Percentiles rank a stretch among this genome's conserved stretches.
phyloP scores from a whole-genome alignment of 768 basidiomycete genomes.

The Trametes cinnabarina region DNA sequence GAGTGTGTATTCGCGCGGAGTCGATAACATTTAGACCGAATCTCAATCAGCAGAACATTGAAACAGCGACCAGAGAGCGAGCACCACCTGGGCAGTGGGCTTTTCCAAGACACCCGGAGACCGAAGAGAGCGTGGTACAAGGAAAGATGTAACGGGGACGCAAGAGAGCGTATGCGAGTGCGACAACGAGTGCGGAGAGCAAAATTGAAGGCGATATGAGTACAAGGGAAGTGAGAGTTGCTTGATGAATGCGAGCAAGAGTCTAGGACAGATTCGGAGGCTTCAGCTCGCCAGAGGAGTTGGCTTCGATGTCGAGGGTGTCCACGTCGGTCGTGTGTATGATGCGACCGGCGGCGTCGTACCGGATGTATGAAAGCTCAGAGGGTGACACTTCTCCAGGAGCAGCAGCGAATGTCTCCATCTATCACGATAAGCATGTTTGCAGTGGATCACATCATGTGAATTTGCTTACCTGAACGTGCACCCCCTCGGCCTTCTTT shows the following conservation, averaged over 20 bases:
- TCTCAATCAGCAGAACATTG: neutral
- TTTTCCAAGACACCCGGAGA: no score
- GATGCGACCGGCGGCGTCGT: conserved; percentile 56
- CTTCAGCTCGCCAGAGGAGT: conserved; percentile 64
- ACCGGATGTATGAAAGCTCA: conserved; percentile 40
- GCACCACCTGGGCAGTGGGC: no score
- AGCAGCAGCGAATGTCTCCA: conserved; percentile 52
- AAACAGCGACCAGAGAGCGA: neutral
- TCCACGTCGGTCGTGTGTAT: conserved; percentile 27
- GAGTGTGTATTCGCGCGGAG: no score
- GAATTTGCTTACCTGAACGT: conserved; percentile 46
- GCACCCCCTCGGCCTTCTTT: conserved; percentile 48
- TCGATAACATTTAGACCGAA: no score
- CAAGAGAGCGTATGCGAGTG: no score
- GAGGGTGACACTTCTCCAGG: conserved; percentile 22
- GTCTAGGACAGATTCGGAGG: conserved; percentile 34
- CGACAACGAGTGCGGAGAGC: no score
- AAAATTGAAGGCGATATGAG: no score
- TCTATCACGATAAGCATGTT: conserved; percentile 37
- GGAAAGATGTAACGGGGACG: neutral
- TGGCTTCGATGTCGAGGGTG: conserved; percentile 57
- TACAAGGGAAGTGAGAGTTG: no score
- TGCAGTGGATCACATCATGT: neutral
- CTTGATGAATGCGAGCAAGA: neutral
- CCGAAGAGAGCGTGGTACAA: neutral